A percentile compares a stretch with the other conserved stretches of the same genome.
Conservation (phyloP, 2,329 filamentous ascomycete genomes). For the Neocucurbitaria cava region DNA sequence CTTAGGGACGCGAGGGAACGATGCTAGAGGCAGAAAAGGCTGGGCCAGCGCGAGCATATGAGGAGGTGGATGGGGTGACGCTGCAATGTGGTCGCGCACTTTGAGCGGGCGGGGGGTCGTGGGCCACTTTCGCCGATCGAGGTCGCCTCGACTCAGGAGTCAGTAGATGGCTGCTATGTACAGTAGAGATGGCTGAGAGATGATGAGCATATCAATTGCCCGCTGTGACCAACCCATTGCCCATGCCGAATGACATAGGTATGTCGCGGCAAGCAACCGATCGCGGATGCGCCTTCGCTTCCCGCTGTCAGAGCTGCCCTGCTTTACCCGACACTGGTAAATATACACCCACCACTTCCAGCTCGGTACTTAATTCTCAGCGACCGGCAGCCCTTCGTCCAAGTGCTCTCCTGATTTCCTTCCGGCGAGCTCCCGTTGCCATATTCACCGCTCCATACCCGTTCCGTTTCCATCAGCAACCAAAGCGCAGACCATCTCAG, state of each 20-base stretch:
- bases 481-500: conserved; percentile 3
- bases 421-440: not conserved
- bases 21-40: not conserved
- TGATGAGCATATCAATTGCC: conserved; percentile 10
- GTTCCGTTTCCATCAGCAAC: not conserved
- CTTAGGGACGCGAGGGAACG: not conserved
- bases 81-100: conserved; percentile 9
- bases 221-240: conserved; percentile 1
- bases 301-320: conserved; percentile 1
- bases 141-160: conserved; percentile 3
- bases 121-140: conserved; percentile 11
- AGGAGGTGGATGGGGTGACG: conserved; percentile 20
- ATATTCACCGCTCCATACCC: not conserved
- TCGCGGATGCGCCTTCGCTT: conserved; percentile 8
- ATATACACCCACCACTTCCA: not conserved
- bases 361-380: not conserved
- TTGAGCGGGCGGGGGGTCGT: conserved; percentile 7
- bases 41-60: conserved; percentile 5
- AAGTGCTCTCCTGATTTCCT: not conserved
- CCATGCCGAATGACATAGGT: conserved; percentile 9
- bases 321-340: conserved; percentile 10
- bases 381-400: not conserved
- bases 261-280: not conserved
- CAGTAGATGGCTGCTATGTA: not conserved
- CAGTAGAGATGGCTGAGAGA: conserved; percentile 7